Percentiles rank a stretch among this genome's conserved stretches.
Evolutionary conservation across 768 basidiomycete species (phyloP).

Genomic region (Kwoniella bestiolae): DNA sequence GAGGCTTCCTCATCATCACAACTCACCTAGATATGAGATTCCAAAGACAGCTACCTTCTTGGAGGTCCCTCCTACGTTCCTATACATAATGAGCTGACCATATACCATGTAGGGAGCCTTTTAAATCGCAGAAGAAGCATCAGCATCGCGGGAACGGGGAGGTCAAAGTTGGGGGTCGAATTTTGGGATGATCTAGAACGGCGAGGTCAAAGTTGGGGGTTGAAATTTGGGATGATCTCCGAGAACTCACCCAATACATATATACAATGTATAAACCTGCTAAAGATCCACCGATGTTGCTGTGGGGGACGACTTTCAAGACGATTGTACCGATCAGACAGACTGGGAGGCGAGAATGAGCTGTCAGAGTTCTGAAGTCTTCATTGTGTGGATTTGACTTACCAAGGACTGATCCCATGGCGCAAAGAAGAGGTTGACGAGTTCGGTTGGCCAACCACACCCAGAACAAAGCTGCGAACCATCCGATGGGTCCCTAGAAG

Average conservation of each 20-base stretch:
- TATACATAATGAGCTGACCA: conserved; percentile 31
- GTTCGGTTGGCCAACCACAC: conserved; percentile 36
- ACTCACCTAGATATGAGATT: conserved; percentile 43
- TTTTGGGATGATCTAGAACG: too few relatives aligned
- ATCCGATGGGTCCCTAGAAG: conserved; percentile 39
- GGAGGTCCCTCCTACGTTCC: conserved; percentile 44
- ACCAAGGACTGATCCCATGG: conserved; percentile 34
- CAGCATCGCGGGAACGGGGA: too few relatives aligned
- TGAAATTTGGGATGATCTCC: too few relatives aligned
- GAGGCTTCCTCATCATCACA: neutral
- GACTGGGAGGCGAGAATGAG: conserved; percentile 9
- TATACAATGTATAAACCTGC: conserved; percentile 43
- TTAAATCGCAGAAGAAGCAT: too few relatives aligned
- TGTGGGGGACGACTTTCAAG: conserved; percentile 35
- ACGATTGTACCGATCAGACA: conserved; percentile 40
- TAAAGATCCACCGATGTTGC: conserved; percentile 42
- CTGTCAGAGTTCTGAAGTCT: neutral
- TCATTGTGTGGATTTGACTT: neutral
- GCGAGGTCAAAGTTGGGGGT: too few relatives aligned
- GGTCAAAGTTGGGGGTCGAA: too few relatives aligned
- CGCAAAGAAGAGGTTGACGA: conserved; percentile 29
- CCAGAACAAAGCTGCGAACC: conserved; percentile 38
- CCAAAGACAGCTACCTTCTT: conserved; percentile 38
- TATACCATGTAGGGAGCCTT: conserved; percentile 39
- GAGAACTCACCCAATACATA: conserved; percentile 36